Evolutionary conservation across 148 eudicot genomes (phyloP), one percentile per base, ranked within the genome.

Genomic region (Pharnaceum exiguum): DNA sequence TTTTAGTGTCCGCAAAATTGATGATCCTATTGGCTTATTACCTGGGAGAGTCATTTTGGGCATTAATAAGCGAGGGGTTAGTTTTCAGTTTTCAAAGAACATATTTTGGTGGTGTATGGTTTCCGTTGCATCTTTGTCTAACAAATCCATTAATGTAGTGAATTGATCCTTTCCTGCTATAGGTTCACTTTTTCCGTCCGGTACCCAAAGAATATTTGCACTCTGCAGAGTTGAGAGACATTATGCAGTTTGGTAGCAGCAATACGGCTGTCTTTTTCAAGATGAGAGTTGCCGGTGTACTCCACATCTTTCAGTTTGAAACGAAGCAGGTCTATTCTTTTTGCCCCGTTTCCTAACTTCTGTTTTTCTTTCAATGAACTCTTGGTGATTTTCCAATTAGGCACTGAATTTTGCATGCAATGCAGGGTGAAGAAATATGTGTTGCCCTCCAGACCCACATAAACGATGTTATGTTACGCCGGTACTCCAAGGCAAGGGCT

Each of bases 161-260:
- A 33, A 40, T 48, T 16, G 10, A 42, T 42, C 38, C n/a, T 47
- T 27, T 42, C 44, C 37, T 23, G 57, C 36, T 32, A 22, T 58
- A 86, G 99, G 99, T 89, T 74, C 99, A 94, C 58, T 94, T 94
- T 79, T 94, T 94, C 57, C 96, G 99, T 10, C 99, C 99, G 1
- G 99, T 89, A 67, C 99, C 99, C 7, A 86, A 86, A 71, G 99
- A 94, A 54, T 94, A 94, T 77, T 65, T 94, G 57, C 99, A 94
- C 62, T 94, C 99, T 48, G 99, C 99, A 8, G 96, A 94, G 60
- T 56, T 94, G 21, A 83, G 99, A 71, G 99, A 94, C 65, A 89
- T 94, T 57, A 94, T 94, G 99, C 99, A 94, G 73, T 94, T 94
- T 65, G 99, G 99, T 27, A 94, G 99, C 77, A 94, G 99, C 64